These are phyloP conservation scores for Mycena capillaripes DNA, from an alignment of 768 basidiomycete species.

Conservation along the genomic window DNA sequence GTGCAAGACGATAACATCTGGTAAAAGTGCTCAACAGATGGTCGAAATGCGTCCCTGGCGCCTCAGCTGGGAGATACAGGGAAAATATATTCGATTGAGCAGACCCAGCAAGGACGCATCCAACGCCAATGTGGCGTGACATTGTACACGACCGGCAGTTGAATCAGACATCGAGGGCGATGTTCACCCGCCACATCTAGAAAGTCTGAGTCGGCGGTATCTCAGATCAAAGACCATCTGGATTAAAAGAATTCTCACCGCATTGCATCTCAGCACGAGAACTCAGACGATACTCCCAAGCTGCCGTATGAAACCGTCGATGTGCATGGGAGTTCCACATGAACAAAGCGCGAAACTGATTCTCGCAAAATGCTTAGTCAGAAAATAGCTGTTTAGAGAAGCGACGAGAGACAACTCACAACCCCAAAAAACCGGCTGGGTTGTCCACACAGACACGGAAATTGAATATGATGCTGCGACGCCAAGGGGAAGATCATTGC, in stretches of 20 bases:
- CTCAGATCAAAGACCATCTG: background rate
- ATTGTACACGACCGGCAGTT: background rate
- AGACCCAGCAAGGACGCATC: no score
- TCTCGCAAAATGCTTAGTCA: background rate
- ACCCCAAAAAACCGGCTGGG: no score
- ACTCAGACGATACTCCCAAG: background rate
- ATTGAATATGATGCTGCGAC: background rate
- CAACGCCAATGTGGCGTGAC: no score
- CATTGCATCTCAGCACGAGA: background rate
- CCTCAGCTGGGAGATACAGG: background rate
- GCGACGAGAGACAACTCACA: no score
- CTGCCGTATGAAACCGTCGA: background rate
- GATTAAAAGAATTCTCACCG: background rate
- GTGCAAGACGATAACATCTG: no score
- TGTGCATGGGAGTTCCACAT: background rate
- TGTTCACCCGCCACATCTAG: background rate
- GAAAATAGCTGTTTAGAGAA: no score
- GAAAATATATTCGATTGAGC: background rate
- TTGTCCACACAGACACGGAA: no score
- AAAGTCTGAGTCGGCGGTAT: background rate
- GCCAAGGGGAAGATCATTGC: background rate
- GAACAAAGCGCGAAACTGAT: background rate
- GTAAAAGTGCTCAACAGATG: no score
- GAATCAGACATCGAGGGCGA: background rate
- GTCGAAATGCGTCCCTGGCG: background rate